phyloP scores from a whole-genome alignment of 306 rosid species.

The Trifolium repens region DNA sequence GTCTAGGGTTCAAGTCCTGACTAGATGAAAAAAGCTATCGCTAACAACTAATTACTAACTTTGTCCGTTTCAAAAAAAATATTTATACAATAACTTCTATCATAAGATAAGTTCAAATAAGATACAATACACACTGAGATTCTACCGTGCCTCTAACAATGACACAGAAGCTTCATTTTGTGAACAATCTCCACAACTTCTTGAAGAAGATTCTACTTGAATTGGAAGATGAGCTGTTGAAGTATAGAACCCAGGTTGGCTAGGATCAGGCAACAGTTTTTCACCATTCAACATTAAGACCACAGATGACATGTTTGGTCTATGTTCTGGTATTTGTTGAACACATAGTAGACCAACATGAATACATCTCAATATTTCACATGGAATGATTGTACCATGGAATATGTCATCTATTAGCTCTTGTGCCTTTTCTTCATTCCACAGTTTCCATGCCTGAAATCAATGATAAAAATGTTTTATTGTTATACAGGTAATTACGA shows the following conservation, averaged over 20 bases:
- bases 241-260: neutral
- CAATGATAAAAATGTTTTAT: neutral
- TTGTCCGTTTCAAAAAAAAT: too few relatives aligned
- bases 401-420: neutral
- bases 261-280: neutral
- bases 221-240: neutral
- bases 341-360: conserved; percentile 3
- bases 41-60: too few relatives aligned
- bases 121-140: neutral
- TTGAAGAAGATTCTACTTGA: neutral
- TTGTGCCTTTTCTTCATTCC: neutral
- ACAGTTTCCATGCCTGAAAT: neutral
- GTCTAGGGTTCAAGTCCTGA: too few relatives aligned
- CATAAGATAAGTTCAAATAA: too few relatives aligned
- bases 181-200: conserved; percentile 1
- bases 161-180: neutral
- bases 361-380: neutral
- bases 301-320: conserved; percentile 8
- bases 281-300: conserved; percentile 3
- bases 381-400: neutral
- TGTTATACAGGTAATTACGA: neutral
- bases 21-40: too few relatives aligned
- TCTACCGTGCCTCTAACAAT: neutral
- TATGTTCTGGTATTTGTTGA: conserved; percentile 20
- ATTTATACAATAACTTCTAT: too few relatives aligned